Conservation (phyloP, 371 early-diverging fungal species). For the Sanchytrium tribonematis region DNA sequence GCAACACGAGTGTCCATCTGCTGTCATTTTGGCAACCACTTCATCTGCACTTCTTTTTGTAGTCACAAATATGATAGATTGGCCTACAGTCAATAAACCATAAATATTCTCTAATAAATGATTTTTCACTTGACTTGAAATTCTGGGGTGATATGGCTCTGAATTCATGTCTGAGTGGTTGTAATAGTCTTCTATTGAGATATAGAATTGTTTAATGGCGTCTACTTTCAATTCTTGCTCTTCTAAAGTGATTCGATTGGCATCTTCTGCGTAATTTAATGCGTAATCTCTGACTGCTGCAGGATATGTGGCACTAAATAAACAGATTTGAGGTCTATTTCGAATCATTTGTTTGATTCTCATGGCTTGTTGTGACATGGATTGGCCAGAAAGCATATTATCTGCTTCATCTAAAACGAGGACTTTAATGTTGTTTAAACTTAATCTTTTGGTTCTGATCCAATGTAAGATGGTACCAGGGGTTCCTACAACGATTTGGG, state of each 20-base stretch:
- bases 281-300: slow-evolving; percentile 49
- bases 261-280: slow-evolving; percentile 38
- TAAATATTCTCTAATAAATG: slow-evolving; percentile 57
- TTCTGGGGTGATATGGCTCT: too few species aligned
- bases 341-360: slow-evolving; percentile 23
- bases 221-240: slow-evolving; percentile 74
- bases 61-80: slow-evolving; percentile 87
- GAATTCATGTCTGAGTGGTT: too few species aligned
- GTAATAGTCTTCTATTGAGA: slow-evolving; percentile 46
- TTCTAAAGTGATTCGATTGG: slow-evolving; percentile 55
- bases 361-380: slow-evolving; percentile 11
- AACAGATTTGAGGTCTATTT: slow-evolving; percentile 39
- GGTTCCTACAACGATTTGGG: slow-evolving; percentile 74
- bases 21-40: slow-evolving; percentile 39
- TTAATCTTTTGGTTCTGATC: slow-evolving; percentile 4
- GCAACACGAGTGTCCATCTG: slow-evolving; percentile 51
- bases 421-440: slow-evolving; percentile 7
- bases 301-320: slow-evolving; percentile 92
- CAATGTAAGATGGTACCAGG: slow-evolving; percentile 68
- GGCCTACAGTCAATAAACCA: slow-evolving; percentile 67
- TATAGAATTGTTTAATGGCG: slow-evolving; percentile 82
- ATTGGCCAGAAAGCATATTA: slow-evolving; percentile 9
- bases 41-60: slow-evolving; percentile 50
- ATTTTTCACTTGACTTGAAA: slow-evolving; percentile 24
- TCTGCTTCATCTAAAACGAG: slow-evolving; percentile 15